These are phyloP conservation scores for Botrytis pseudocinerea DNA, from an alignment of 2,329 filamentous ascomycete species.

Conservation along the genomic window DNA sequence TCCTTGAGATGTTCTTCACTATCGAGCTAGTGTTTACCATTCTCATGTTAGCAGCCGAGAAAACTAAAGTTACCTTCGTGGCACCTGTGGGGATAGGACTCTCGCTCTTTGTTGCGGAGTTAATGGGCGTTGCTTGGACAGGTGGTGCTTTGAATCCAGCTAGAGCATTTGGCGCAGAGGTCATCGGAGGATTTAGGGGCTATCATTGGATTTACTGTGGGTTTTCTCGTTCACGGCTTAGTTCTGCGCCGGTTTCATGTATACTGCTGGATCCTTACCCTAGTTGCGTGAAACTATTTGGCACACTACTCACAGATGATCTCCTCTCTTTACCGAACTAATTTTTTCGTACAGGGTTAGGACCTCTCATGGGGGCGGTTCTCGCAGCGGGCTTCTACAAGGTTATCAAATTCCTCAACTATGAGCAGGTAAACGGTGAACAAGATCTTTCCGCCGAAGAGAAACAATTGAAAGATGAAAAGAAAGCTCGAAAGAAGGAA, in stretches of 20 bases:
- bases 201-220: conserved; percentile 51
- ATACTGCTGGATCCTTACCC: not conserved
- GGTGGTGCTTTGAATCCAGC: conserved; percentile 51
- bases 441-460: conserved; percentile 25
- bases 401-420: conserved; percentile 52
- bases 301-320: not conserved
- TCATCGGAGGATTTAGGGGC: conserved; percentile 44
- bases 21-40: conserved; percentile 51
- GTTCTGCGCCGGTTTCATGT: not conserved
- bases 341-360: conserved; percentile 42
- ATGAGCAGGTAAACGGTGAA: conserved; percentile 47
- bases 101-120: conserved; percentile 48
- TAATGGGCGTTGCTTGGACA: conserved; percentile 50
- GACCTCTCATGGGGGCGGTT: conserved; percentile 51
- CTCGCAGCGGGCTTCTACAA: conserved; percentile 52
- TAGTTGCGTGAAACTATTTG: not conserved
- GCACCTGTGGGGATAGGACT: conserved; percentile 51
- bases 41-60: conserved; percentile 52
- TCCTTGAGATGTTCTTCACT: conserved; percentile 52
- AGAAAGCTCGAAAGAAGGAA: not conserved
- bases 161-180: conserved; percentile 49
- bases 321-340: not conserved
- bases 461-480: not conserved
- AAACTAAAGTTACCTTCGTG: conserved; percentile 50
- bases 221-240: conserved; percentile 3